These are phyloP conservation scores for Alternaria sp. DNA, from an alignment of 2,329 filamentous ascomycete species.

Conservation along the genomic window DNA sequence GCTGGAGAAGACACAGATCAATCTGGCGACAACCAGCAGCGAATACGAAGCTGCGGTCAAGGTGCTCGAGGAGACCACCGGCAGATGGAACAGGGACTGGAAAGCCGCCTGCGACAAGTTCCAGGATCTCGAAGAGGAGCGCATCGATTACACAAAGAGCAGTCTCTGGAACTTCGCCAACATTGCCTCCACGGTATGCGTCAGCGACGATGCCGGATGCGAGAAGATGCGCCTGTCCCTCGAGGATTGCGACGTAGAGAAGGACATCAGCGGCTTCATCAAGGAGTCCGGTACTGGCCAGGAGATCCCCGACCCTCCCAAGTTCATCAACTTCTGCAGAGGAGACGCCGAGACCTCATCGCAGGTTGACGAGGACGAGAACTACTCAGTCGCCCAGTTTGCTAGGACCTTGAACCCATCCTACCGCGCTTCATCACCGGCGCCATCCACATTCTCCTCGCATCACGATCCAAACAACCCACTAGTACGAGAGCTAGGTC, in stretches of 20 bases:
- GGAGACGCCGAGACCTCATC: conserved; percentile 85
- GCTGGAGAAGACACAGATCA: conserved; percentile 97
- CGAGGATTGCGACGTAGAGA: conserved; percentile 95
- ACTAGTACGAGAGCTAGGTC: conserved; percentile 72
- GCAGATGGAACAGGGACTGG: conserved; percentile 97
- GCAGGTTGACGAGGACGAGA: conserved; percentile 82
- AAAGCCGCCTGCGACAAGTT: conserved; percentile 97
- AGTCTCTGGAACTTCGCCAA: conserved; percentile 98
- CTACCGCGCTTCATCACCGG: conserved; percentile 93
- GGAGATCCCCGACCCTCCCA: conserved; percentile 95
- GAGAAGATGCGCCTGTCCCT: conserved; percentile 94
- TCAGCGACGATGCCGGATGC: conserved; percentile 90
- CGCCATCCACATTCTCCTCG: conserved; percentile 90
- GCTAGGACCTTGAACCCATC: conserved; percentile 93
- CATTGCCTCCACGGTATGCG: conserved; percentile 94
- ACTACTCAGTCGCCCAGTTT: conserved; percentile 94
- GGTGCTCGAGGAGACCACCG: conserved; percentile 90
- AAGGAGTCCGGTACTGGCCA: conserved; percentile 88
- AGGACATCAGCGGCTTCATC: conserved; percentile 90
- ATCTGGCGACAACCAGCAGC: conserved; percentile 84
- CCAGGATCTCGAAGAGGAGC: conserved; percentile 96
- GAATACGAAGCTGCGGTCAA: conserved; percentile 96
- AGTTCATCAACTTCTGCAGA: conserved; percentile 98
- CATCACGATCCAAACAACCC: conserved; percentile 85
- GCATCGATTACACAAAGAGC: conserved; percentile 95